Percentiles rank a stretch among this genome's conserved stretches.
phyloP scores from a whole-genome alignment of 1,284 basidiomycete species.

The Cerrena zonata region DNA sequence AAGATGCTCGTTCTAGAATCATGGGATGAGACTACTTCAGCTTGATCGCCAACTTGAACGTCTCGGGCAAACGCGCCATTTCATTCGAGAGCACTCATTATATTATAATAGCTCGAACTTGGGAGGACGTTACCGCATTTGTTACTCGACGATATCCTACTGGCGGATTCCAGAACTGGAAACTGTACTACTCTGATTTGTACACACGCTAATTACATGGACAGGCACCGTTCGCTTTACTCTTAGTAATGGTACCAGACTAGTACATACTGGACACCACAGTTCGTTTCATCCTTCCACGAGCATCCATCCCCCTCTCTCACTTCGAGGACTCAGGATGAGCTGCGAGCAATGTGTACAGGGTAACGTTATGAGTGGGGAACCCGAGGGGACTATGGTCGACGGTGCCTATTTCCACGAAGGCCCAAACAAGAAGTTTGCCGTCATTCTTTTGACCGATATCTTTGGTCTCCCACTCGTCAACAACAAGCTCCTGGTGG shows the following conservation, averaged over 20 bases:
- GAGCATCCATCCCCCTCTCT: too few species aligned
- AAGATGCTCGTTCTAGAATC: conserved; percentile 59
- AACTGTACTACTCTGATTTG: too few species aligned
- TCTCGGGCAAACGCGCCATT: conserved; percentile 54
- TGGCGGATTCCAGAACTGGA: too few species aligned
- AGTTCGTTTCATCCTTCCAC: too few species aligned
- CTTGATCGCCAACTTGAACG: conserved; percentile 43
- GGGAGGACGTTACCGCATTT: too few species aligned
- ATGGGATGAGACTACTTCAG: conserved; percentile 52
- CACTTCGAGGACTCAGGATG: conserved; percentile 18
- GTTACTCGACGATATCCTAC: too few species aligned
- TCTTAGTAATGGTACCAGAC: too few species aligned
- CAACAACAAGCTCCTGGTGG: conserved; percentile 62
- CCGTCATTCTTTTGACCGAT: conserved; percentile 56
- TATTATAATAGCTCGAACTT: too few species aligned
- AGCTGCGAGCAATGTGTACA: conserved; percentile 35
- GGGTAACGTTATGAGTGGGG: conserved; percentile 36
- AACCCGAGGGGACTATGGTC: conserved; percentile 35
- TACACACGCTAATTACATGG: too few species aligned
- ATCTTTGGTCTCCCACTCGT: conserved; percentile 50
- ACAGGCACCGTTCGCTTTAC: too few species aligned
- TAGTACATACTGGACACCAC: too few species aligned
- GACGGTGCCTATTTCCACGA: conserved; percentile 38
- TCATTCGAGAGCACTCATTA: conserved; percentile 43
- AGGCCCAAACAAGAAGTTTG: conserved; percentile 30